A percentile compares a stretch with the other conserved stretches of the same genome.
Conservation (phyloP, 2,329 filamentous ascomycete species). For the Diaporthe sp. region DNA sequence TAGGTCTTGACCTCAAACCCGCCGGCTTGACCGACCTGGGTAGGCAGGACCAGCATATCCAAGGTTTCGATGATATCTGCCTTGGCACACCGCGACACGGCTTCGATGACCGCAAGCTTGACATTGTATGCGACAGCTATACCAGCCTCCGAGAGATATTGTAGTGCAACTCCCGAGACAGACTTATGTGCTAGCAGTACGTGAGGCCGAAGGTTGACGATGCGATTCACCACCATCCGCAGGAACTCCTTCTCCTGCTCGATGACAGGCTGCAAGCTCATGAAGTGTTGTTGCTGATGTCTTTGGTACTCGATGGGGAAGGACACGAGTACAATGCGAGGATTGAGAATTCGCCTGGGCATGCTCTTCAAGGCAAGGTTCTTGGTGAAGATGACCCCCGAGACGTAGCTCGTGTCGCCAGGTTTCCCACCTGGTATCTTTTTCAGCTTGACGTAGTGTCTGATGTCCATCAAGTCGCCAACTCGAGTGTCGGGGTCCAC, state of each 20-base stretch:
- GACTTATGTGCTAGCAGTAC: slow-evolving; percentile 93
- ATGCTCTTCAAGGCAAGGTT: slow-evolving; percentile 97
- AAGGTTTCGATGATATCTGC: slow-evolving; percentile 94
- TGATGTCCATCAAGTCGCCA: slow-evolving; percentile 96
- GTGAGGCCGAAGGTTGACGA: slow-evolving; percentile 86
- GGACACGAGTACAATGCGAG: slow-evolving; percentile 90
- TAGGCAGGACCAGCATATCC: slow-evolving; percentile 86
- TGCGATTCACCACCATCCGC: slow-evolving; percentile 90
- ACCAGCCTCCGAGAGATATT: slow-evolving; percentile 87
- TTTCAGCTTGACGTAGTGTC: slow-evolving; percentile 97
- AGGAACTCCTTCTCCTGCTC: slow-evolving; percentile 96
- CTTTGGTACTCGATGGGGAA: slow-evolving; percentile 97
- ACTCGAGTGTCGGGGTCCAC: slow-evolving; percentile 92
- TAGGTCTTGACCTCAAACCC: slow-evolving; percentile 97
- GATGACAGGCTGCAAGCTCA: slow-evolving; percentile 97
- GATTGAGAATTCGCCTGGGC: slow-evolving; percentile 85
- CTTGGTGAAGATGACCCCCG: slow-evolving; percentile 96
- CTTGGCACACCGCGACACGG: slow-evolving; percentile 91
- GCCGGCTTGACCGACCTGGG: slow-evolving; percentile 82
- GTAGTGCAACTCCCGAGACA: slow-evolving; percentile 90
- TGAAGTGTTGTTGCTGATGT: slow-evolving; percentile 90
- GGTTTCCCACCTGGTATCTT: slow-evolving; percentile 93
- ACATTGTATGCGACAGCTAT: slow-evolving; percentile 97
- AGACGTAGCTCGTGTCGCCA: slow-evolving; percentile 94
- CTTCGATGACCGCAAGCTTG: slow-evolving; percentile 94